Evolutionary conservation across 2,329 filamentous ascomycete species (phyloP).

Genomic region (Colletotrichum lini): DNA sequence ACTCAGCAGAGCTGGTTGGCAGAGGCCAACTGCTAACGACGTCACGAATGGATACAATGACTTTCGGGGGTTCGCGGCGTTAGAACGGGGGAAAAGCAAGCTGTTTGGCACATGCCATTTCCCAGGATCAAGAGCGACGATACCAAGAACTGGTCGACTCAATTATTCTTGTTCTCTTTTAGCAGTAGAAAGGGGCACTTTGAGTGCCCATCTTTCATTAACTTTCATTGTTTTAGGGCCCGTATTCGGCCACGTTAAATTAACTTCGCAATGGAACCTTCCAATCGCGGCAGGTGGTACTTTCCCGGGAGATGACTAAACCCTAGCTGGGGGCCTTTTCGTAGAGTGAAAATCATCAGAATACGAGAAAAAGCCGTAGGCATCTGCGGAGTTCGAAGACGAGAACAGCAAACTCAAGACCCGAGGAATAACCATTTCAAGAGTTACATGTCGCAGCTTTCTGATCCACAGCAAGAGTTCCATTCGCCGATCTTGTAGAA

Average conservation of each 20-base stretch:
- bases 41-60: neutral
- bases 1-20: too few relatives aligned
- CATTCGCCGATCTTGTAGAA: too few relatives aligned
- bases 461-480: too few relatives aligned
- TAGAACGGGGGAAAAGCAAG: neutral
- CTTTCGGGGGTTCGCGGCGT: conserved; percentile 17
- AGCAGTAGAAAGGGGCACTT: neutral
- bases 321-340: neutral
- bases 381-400: too few relatives aligned
- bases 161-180: neutral
- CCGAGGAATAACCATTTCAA: too few relatives aligned
- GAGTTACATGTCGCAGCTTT: too few relatives aligned
- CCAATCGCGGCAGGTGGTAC: too few relatives aligned
- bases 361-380: too few relatives aligned
- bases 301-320: neutral
- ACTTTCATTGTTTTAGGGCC: neutral
- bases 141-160: neutral
- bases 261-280: neutral
- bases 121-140: too few relatives aligned
- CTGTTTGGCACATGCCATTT: neutral
- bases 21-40: neutral
- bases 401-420: too few relatives aligned
- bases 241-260: neutral
- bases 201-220: neutral
- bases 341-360: too few relatives aligned